Evolutionary conservation across 805 yeast species (phyloP).

Genomic region (Vanderwaltozyma polyspora): DNA sequence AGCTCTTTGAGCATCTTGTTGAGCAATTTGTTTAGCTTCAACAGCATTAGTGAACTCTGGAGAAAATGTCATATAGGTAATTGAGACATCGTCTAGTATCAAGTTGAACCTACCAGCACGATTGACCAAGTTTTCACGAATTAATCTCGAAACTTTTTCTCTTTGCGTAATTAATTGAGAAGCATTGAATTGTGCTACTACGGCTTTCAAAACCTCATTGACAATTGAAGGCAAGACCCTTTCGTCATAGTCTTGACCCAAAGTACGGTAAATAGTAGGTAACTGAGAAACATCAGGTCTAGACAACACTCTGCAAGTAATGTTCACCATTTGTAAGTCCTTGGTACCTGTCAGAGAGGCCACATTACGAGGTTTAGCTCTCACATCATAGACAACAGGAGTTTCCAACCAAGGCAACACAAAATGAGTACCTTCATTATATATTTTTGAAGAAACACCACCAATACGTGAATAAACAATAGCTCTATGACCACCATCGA

Average conservation of each 20-base stretch:
- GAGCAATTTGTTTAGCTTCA: conserved; percentile 98
- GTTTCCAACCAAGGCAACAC: conserved; percentile 91
- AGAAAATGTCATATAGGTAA: conserved; percentile 92
- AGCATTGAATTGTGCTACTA: conserved; percentile 97
- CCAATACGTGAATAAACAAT: conserved; percentile 79
- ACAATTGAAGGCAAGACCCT: conserved; percentile 96
- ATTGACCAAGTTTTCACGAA: conserved; percentile 80
- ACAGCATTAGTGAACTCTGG: conserved; percentile 97
- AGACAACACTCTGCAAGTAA: conserved; percentile 94
- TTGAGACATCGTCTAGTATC: conserved; percentile 85
- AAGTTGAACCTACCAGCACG: conserved; percentile 87
- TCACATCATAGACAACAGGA: conserved; percentile 84
- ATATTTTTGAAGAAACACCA: conserved; percentile 76
- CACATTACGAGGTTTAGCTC: conserved; percentile 95
- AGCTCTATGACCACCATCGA: conserved; percentile 98
- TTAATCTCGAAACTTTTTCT: conserved; percentile 85
- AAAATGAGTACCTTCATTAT: conserved; percentile 90
- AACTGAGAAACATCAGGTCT: conserved; percentile 72
- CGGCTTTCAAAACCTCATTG: conserved; percentile 91
- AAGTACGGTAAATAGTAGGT: conserved; percentile 80
- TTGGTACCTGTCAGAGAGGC: conserved; percentile 95
- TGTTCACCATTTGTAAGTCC: conserved; percentile 97
- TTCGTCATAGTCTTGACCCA: conserved; percentile 93
- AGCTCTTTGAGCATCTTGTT: conserved; percentile 98
- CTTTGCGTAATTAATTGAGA: conserved; percentile 98